Conservation (phyloP, 2,329 filamentous ascomycete species). For the Neoarthrinium moseri region DNA sequence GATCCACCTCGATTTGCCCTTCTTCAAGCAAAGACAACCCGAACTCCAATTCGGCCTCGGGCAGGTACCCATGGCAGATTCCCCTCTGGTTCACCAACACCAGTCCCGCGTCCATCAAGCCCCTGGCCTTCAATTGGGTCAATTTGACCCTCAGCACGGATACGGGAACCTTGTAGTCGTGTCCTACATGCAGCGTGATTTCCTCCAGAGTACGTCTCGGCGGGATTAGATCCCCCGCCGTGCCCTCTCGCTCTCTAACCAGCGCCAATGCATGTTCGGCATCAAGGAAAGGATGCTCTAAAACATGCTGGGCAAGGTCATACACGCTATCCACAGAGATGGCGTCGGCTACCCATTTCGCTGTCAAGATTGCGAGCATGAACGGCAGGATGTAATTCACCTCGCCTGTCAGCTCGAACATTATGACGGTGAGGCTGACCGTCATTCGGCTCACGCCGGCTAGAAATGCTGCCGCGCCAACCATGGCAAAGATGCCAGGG, state of each 20-base stretch:
- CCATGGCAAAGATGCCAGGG: background rate
- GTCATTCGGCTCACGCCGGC: slow-evolving; percentile 1
- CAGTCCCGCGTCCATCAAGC: slow-evolving; percentile 56
- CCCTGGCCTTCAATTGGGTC: slow-evolving; percentile 41
- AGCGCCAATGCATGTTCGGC: background rate
- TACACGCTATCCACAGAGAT: background rate
- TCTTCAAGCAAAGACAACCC: slow-evolving; percentile 36
- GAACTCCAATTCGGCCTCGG: slow-evolving; percentile 52
- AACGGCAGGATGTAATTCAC: slow-evolving; percentile 3
- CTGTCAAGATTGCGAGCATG: slow-evolving; percentile 2
- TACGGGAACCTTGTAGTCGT: background rate
- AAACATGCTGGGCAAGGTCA: slow-evolving; percentile 2
- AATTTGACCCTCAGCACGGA: slow-evolving; percentile 52
- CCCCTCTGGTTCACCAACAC: slow-evolving; percentile 45
- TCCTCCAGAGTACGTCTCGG: background rate
- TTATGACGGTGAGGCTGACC: slow-evolving; percentile 1
- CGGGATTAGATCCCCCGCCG: background rate
- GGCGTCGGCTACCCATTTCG: slow-evolving; percentile 1
- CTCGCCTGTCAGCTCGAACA: slow-evolving; percentile 3
- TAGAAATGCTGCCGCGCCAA: background rate
- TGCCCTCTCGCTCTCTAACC: background rate
- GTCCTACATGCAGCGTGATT: background rate
- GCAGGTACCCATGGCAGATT: slow-evolving; percentile 53
- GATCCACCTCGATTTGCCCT: slow-evolving; percentile 26
- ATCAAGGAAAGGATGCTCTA: background rate